Conservation (phyloP, 1,284 basidiomycete genomes). For the Ceratobasidium sp. region DNA sequence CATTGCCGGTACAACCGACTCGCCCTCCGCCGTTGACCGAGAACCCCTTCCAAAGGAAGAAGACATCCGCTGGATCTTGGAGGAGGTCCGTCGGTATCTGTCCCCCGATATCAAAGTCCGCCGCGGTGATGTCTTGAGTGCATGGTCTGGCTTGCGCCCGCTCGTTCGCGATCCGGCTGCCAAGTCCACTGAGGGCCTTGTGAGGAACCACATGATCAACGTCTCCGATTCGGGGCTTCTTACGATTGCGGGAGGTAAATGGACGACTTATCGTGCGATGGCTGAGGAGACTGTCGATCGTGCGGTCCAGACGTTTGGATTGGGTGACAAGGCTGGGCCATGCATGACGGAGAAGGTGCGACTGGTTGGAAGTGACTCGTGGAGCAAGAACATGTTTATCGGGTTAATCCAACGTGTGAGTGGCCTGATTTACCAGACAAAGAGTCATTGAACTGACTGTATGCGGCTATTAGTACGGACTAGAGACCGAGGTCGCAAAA, state of each 20-base stretch:
- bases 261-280: slow-evolving; percentile 98
- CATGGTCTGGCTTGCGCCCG: slow-evolving; percentile 92
- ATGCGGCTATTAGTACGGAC: slow-evolving; percentile 65
- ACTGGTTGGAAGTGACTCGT: slow-evolving; percentile 91
- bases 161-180: slow-evolving; percentile 84
- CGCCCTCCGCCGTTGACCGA: slow-evolving; percentile 74
- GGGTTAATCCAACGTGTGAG: slow-evolving; percentile 86
- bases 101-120: slow-evolving; percentile 91
- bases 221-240: slow-evolving; percentile 81
- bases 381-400: slow-evolving; percentile 97
- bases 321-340: slow-evolving; percentile 62
- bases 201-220: slow-evolving; percentile 94
- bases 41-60: slow-evolving; percentile 89
- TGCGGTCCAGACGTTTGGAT: slow-evolving; percentile 78
- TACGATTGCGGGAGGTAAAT: slow-evolving; percentile 97
- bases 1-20: slow-evolving; percentile 96
- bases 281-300: slow-evolving; percentile 93
- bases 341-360: slow-evolving; percentile 84
- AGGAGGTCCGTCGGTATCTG: slow-evolving; percentile 89
- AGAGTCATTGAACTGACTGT: slow-evolving; percentile 11
- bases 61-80: slow-evolving; percentile 95
- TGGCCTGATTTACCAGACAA: slow-evolving; percentile 31
- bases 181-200: slow-evolving; percentile 83
- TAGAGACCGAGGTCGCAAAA: slow-evolving; percentile 90
- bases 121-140: slow-evolving; percentile 94